These are phyloP conservation scores for Lasiodiplodia citricola DNA, from an alignment of 2,329 filamentous ascomycete species.

Conservation along the genomic window DNA sequence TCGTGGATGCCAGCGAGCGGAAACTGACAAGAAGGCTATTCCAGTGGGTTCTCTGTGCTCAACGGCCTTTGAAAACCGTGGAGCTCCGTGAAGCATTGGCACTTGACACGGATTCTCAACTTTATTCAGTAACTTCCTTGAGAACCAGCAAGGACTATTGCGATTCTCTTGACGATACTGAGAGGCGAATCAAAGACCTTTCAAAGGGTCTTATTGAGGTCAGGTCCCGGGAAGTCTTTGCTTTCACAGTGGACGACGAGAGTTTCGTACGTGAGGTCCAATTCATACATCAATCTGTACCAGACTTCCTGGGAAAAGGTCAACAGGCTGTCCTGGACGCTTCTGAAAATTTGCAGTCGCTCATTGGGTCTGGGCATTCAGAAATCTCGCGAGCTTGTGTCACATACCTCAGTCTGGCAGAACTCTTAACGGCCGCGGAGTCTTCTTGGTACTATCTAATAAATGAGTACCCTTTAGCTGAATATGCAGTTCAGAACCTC, in stretches of 20 bases:
- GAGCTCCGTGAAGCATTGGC: conserved; percentile 31
- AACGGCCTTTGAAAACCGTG: conserved; percentile 20
- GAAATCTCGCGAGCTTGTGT: neutral
- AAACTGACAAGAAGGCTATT: conserved; percentile 2
- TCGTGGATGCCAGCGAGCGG: neutral
- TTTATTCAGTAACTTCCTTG: neutral
- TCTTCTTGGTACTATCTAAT: too few relatives aligned
- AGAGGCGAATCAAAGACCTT: conserved; percentile 29
- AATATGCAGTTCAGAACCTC: too few relatives aligned
- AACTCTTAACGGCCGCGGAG: too few relatives aligned
- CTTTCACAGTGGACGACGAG: conserved; percentile 28
- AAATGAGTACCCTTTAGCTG: too few relatives aligned
- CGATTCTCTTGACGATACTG: neutral
- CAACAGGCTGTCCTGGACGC: conserved; percentile 10
- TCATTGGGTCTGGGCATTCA: neutral
- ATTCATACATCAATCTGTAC: conserved; percentile 32
- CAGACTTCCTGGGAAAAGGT: conserved; percentile 27
- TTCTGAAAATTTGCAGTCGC: neutral
- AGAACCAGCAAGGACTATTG: neutral
- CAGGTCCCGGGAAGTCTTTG: conserved; percentile 23
- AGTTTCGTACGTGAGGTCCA: conserved; percentile 30
- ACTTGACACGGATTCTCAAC: conserved; percentile 27
- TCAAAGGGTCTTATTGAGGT: conserved; percentile 29
- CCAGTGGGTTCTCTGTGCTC: neutral
- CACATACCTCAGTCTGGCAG: neutral